Base-by-base conservation (phyloP, 345 rosid species). In the Ailanthus altissimus region DNA sequence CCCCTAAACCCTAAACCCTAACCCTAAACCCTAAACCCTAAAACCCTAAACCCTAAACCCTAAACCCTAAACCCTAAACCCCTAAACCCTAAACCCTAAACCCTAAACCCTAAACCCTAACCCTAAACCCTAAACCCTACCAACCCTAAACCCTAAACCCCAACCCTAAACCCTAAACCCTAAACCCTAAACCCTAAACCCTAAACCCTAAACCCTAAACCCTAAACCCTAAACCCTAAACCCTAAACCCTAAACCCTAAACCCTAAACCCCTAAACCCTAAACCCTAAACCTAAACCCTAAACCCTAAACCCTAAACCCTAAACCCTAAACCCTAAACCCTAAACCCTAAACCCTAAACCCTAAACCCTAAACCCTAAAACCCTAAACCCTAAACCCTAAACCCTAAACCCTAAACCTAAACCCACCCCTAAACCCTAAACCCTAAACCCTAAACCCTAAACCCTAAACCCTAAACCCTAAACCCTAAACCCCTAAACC, bases 21-120 rank as follows among this genome's bases (percentile, higher is more conserved):
- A 57, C 20, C 63, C 64, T 64, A 40, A 54, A 72, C 40, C 63
- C 75, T 64, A 40, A 38, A 72, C 25, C 63, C 75, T 64, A 56
- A 72, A 72, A 57, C 75, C 75, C 75, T 72, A 70, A 72, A 62
- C 75, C 75, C 57, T 54, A 72, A 57, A 62, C 74, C 75, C 65
- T 21, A 72, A 72, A n/a, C 75, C 75, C 51, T 36, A 72, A 72
- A n/a, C 75, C 75, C 51, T 36, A 72, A 72, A 32, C 47, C 10
- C 75, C 75, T 46, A 36, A 72, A 72, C 4, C 75, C 75, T 20
- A 12, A 72, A 70, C 28, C 75, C 75, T 40, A 38, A 72, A 40
- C 50, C 75, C 75, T n/a, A 56, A 72, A 57, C 50, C 75, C 75
- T 40, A 56, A 72, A 57, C 64, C 75, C 75, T 56, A 56, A 10